Evolutionary conservation across 2,329 filamentous ascomycete genomes (phyloP).

Genomic region (Beauveria asiatica): DNA sequence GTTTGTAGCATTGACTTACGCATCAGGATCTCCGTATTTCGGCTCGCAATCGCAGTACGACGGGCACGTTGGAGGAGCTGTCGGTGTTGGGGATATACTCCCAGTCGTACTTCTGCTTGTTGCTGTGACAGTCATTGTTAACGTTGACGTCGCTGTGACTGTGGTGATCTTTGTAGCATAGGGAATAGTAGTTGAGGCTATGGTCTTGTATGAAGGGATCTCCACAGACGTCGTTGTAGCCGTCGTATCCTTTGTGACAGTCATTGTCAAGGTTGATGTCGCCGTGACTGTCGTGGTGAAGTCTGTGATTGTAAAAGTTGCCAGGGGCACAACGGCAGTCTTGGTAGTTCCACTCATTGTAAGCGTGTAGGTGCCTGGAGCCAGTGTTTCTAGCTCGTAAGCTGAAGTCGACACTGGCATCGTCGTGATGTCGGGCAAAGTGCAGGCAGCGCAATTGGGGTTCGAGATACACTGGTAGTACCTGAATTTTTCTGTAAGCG

Average conservation of each 20-base stretch:
- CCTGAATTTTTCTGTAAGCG: background rate
- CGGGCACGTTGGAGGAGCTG: background rate
- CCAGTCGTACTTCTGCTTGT: background rate
- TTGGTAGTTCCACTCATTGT: background rate
- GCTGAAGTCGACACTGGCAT: background rate
- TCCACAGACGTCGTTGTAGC: background rate
- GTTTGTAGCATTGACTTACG: background rate
- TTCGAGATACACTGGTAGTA: constrained; percentile 12
- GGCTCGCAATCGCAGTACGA: constrained; percentile 8
- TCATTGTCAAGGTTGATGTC: background rate
- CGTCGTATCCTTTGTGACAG: background rate
- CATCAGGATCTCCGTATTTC: constrained; percentile 7
- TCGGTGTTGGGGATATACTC: background rate
- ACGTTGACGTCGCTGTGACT: background rate
- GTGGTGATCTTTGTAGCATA: background rate
- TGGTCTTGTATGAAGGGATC: background rate
- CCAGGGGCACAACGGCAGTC: constrained; percentile 2
- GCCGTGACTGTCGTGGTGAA: background rate
- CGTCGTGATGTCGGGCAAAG: background rate
- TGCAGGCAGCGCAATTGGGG: constrained; percentile 2
- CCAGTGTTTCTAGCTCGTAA: constrained; percentile 1
- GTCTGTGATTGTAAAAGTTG: background rate
- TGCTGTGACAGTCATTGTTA: background rate
- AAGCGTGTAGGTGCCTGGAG: constrained; percentile 5
- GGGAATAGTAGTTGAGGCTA: background rate